These are phyloP conservation scores for Corymbia calophylla DNA, from an alignment of 441 rosid species.

Conservation along the genomic window DNA sequence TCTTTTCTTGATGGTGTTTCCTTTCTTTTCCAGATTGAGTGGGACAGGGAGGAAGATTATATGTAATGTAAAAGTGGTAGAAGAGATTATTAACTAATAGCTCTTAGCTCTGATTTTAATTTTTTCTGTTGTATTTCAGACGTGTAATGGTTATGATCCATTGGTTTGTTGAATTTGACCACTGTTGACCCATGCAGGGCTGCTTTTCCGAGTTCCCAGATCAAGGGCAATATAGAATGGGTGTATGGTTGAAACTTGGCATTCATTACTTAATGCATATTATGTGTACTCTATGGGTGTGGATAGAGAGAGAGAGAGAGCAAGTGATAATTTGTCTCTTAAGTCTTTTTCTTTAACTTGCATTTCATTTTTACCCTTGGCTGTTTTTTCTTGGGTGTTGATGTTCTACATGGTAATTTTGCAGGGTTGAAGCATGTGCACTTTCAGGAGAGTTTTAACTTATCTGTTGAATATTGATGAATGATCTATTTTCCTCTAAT, in stretches of 20 bases:
- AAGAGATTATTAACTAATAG: neutral
- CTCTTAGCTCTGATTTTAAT: neutral
- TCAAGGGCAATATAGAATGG: slow-evolving; percentile 14
- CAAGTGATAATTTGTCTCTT: neutral
- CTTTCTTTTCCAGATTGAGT: neutral
- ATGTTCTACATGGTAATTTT: slow-evolving; percentile 45
- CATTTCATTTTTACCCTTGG: slow-evolving; percentile 1
- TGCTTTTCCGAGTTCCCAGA: slow-evolving; percentile 24
- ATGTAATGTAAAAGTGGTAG: neutral
- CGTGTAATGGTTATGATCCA: neutral
- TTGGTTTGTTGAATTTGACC: neutral
- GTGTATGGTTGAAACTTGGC: slow-evolving; percentile 15
- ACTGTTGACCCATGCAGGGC: slow-evolving; percentile 20
- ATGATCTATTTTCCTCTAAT: slow-evolving; percentile 7
- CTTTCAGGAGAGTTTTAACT: slow-evolving; percentile 36
- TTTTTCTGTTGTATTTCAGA: neutral
- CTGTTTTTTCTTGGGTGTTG: neutral
- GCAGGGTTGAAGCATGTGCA: slow-evolving; percentile 57
- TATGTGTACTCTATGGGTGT: slow-evolving; percentile 21
- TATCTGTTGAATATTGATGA: neutral
- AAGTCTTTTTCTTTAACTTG: neutral
- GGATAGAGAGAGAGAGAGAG: neutral
- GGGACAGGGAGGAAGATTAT: neutral
- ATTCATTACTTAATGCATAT: neutral
- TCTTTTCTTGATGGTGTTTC: neutral